These are phyloP conservation scores for Podospora fimiseda DNA, from an alignment of 495 filamentous ascomycete genomes.

Conservation along the genomic window DNA sequence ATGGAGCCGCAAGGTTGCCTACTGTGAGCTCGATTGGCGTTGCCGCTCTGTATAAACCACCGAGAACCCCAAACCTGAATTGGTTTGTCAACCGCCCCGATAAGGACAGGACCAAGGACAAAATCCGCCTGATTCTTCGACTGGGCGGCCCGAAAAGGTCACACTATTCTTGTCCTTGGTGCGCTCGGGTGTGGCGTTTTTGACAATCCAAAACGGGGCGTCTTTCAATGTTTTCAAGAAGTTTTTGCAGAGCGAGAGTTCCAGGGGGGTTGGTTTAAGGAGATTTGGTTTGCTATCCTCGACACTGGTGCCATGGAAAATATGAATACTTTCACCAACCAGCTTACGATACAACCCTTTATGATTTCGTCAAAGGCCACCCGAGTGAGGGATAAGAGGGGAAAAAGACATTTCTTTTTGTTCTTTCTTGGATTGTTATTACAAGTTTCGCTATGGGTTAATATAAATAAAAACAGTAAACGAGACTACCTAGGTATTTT, in stretches of 20 bases:
- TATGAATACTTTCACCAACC: background rate
- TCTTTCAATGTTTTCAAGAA: constrained; percentile 50
- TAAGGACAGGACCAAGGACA: constrained; percentile 45
- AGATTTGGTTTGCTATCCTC: constrained; percentile 48
- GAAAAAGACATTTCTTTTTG: background rate
- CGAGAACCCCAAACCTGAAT: background rate
- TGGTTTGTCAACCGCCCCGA: constrained; percentile 28
- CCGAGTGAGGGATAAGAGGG: background rate
- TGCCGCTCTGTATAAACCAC: constrained; percentile 21
- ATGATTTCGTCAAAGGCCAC: background rate
- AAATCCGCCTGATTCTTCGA: constrained; percentile 54
- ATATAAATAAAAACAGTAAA: background rate
- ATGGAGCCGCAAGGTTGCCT: constrained; percentile 30
- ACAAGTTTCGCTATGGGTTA: no score
- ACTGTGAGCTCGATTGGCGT: constrained; percentile 52
- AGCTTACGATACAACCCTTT: background rate
- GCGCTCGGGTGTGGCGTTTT: constrained; percentile 63
- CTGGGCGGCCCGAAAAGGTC: constrained; percentile 46
- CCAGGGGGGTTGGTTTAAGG: constrained; percentile 50
- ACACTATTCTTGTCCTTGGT: constrained; percentile 53
- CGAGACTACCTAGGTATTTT: background rate
- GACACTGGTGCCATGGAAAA: constrained; percentile 35
- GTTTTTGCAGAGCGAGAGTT: constrained; percentile 57
- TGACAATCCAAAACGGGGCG: constrained; percentile 48
- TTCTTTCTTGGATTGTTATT: no score